Evolutionary conservation across 2,329 filamentous ascomycete species (phyloP), one percentile per base, ranked within the genome.

Genomic region (Fusarium sambucinum): DNA sequence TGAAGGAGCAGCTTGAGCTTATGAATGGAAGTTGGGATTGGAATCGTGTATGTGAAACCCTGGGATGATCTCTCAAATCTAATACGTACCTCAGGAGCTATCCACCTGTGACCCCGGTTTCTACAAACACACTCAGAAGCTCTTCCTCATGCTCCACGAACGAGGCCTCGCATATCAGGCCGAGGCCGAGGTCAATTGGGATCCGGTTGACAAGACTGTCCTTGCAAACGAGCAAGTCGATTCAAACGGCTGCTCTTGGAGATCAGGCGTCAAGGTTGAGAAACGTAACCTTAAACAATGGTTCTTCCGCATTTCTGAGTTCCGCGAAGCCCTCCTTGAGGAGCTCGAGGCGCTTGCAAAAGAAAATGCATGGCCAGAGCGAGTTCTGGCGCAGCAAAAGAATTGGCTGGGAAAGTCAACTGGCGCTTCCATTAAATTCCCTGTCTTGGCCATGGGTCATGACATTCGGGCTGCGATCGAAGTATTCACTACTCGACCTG

Each of bases 161-260:
- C 86, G 87, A 61, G 92, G 91, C 1, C 83, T 97, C 19, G 94
- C 93, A 53, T 96, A 96, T 77, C 93, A 94, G 76, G 89, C 89
- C 33, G 90, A 96, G 72, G 92, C 93, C 21, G 81, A 94, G 66
- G 94, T 97, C 72, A 97, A 97, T 79, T 97, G 92, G 81, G 94
- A 97, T 71, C 94, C 94, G 2, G 86, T 97, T 29, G 94, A 97
- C 76, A 90, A 92, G 76, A 97, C 94, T 0, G 94, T 97, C 17
- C 83, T 97, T 61, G 94, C 94, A 13, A 97, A 97, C 76, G 94
- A 97, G 79, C 94, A 97, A 80, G 93, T 97, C n/a, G 92, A 96
- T 76, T 86, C 91, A 50, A 90, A 93, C 74, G 94, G 94, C 32
- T 88, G 84, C 72, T 97, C 93, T 3, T 97, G 94, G 94, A 87